Percentiles rank a stretch among this genome's conserved stretches.
Conservation (phyloP, 1,139 yeast species). For the Wickerhamomyces sp. region DNA sequence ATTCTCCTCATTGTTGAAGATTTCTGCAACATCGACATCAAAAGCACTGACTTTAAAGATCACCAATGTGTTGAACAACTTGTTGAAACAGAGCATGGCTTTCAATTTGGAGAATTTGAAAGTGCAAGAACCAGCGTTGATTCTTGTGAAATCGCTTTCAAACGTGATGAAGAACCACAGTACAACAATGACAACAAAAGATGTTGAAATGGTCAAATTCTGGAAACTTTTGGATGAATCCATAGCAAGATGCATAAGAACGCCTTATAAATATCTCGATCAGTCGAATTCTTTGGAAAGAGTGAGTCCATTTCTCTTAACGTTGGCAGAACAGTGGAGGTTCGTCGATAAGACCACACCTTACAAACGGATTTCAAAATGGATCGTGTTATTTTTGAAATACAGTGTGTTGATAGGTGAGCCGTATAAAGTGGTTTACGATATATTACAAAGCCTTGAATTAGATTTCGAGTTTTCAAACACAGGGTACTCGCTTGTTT, state of each 20-base stretch:
- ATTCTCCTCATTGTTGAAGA: slow-evolving; percentile 53
- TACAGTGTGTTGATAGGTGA: slow-evolving; percentile 53
- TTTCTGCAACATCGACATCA: slow-evolving; percentile 35
- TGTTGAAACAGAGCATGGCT: slow-evolving; percentile 40
- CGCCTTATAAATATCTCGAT: slow-evolving; percentile 85
- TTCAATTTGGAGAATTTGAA: slow-evolving; percentile 40
- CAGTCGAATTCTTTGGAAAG: slow-evolving; percentile 37
- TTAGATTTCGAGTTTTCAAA: slow-evolving; percentile 20
- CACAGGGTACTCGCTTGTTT: slow-evolving; percentile 14
- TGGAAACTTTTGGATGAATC: slow-evolving; percentile 73
- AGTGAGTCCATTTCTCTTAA: slow-evolving; percentile 63
- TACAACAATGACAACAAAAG: slow-evolving; percentile 12
- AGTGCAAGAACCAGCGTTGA: slow-evolving; percentile 40
- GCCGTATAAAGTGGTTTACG: slow-evolving; percentile 30
- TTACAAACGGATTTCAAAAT: slow-evolving; percentile 30
- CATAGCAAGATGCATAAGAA: slow-evolving; percentile 57
- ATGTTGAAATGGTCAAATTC: slow-evolving; percentile 25
- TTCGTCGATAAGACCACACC: slow-evolving; percentile 38
- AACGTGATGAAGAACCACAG: slow-evolving; percentile 11
- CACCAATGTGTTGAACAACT: slow-evolving; percentile 31
- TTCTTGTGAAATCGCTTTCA: slow-evolving; percentile 38
- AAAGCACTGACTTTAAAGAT: slow-evolving; percentile 33
- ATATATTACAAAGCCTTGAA: slow-evolving; percentile 26
- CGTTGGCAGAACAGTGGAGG: slow-evolving; percentile 68
- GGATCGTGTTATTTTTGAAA: slow-evolving; percentile 48